phyloP scores from a whole-genome alignment of 108 stramenopile genomes.

The Ochromonas danica region DNA sequence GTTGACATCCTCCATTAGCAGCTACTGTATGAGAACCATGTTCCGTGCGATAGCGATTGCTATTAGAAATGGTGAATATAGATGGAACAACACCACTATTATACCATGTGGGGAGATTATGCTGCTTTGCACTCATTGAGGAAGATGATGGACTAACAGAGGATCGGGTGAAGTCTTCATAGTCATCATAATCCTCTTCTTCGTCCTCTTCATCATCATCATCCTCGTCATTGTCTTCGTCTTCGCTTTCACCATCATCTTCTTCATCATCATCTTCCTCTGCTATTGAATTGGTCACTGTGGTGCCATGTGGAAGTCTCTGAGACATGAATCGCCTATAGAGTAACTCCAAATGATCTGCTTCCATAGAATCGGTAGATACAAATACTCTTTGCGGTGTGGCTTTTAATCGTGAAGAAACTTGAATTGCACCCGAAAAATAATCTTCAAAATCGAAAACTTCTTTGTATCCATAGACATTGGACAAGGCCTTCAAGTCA shows the following conservation, averaged over 20 bases:
- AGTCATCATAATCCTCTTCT: background rate
- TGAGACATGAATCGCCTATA: background rate
- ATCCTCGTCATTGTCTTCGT: conserved; percentile 26
- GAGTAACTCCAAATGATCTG: background rate
- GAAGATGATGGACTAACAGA: too few relatives aligned
- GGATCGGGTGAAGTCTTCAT: background rate
- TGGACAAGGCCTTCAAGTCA: conserved; percentile 19
- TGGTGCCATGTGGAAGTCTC: background rate
- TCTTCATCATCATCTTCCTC: conserved; percentile 28
- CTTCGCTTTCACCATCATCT: conserved; percentile 11
- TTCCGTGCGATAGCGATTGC: conserved; percentile 17
- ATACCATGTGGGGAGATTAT: background rate
- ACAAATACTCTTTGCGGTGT: conserved; percentile 10
- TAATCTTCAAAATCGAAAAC: conserved; percentile 36
- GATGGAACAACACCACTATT: background rate
- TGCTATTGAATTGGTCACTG: too few relatives aligned
- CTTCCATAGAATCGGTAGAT: conserved; percentile 21
- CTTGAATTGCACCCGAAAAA: background rate
- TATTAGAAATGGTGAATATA: background rate
- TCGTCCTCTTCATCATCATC: conserved; percentile 33
- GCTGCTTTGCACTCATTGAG: background rate
- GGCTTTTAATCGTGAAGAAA: background rate
- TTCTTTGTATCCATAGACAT: conserved; percentile 28
- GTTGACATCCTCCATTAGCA: conserved; percentile 19
- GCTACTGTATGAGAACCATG: conserved; percentile 25